These are phyloP conservation scores for Discostella stelligeroides DNA, from an alignment of 108 stramenopile species.

Conservation along the genomic window DNA sequence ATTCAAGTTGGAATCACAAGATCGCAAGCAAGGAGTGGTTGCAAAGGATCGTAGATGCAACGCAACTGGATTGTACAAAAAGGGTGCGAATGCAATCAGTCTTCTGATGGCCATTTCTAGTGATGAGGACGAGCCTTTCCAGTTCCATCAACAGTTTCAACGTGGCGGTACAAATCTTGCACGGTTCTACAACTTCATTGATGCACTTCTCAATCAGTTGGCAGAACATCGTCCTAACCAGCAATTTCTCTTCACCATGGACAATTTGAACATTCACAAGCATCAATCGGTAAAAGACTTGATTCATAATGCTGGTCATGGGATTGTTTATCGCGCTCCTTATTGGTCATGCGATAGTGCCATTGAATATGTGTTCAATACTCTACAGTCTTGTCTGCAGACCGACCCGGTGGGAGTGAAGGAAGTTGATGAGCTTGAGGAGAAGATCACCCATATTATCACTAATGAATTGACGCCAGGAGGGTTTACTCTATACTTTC, in stretches of 20 bases:
- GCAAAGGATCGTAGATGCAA: not conserved
- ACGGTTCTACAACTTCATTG: not conserved
- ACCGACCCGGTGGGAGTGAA: not conserved
- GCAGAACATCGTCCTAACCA: not conserved
- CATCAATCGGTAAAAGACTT: not conserved
- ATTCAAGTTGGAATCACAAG: not conserved
- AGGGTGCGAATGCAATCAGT: not conserved
- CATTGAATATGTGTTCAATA: slow-evolving; percentile 28
- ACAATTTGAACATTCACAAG: slow-evolving; percentile 16
- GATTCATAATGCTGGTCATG: slow-evolving; percentile 4
- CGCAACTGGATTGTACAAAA: not conserved
- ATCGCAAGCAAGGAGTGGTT: not conserved
- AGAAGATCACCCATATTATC: not conserved
- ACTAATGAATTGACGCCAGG: too few species aligned
- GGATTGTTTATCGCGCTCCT: slow-evolving; percentile 4
- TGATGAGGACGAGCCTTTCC: not conserved
- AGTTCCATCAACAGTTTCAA: not conserved
- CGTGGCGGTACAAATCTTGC: not conserved
- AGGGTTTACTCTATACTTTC: not conserved
- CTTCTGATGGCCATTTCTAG: slow-evolving; percentile 1
- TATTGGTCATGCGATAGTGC: slow-evolving; percentile 24
- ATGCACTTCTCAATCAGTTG: not conserved
- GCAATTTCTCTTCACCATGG: slow-evolving; percentile 17
- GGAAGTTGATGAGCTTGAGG: not conserved
- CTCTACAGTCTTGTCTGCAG: slow-evolving; percentile 1